Evolutionary conservation across 345 rosid species (phyloP).

Genomic region (Conringia planisiliqua): DNA sequence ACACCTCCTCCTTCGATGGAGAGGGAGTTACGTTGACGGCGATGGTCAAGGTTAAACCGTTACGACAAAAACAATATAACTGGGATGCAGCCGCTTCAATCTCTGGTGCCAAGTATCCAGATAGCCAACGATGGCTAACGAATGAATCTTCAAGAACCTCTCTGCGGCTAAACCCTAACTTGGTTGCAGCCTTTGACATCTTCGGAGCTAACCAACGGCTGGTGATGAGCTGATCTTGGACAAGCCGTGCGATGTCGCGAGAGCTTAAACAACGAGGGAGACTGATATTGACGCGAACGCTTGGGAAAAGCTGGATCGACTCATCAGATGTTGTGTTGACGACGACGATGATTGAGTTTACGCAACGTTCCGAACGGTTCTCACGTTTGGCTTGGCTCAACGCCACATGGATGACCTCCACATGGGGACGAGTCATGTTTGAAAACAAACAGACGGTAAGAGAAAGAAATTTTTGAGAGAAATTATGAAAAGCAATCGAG

Average conservation of each 20-base stretch:
- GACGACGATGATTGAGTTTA: not conserved
- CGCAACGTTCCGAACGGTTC: not conserved
- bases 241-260: not conserved
- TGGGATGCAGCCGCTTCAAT: not conserved
- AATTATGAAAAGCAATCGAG: not conserved
- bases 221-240: not conserved
- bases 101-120: not conserved
- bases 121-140: not conserved
- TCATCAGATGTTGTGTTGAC: not conserved
- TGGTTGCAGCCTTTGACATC: not conserved
- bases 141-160: not conserved
- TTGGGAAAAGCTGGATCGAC: not conserved
- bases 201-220: not conserved
- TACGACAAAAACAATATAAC: not conserved
- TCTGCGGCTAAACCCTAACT: not conserved
- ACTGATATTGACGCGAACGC: not conserved
- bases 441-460: not conserved
- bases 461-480: not conserved
- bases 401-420: not conserved
- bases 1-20: too few species aligned
- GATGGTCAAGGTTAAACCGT: not conserved
- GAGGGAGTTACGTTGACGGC: too few species aligned
- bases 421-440: not conserved
- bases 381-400: not conserved
- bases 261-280: not conserved